Evolutionary conservation across 768 basidiomycete species (phyloP), one percentile per base, ranked within the genome.

Genomic region (Auriculariales sp.): DNA sequence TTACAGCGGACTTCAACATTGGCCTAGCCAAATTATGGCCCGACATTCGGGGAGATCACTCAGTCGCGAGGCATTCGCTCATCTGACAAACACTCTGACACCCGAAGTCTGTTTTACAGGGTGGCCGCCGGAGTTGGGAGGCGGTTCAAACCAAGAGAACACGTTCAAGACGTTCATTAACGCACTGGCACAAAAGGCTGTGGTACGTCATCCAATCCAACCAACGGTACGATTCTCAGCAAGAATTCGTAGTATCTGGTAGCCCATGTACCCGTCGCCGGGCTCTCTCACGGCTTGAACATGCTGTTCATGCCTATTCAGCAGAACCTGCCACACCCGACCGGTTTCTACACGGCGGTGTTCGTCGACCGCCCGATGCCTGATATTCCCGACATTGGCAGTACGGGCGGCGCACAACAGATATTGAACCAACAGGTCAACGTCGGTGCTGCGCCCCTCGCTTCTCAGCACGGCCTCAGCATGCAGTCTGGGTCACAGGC

Each of bases 221-320:
- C 12, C 2, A 19, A n/a, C 15, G 9, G 35, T 29, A 36, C 11
- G 31, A 46, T 28, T 25, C 51, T 44, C 55, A 19, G 57, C 52
- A 2, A 24, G 6, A 9, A 11, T 35, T 79, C 15, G 62, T 70
- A 4, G 66, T 70, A n/a, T 79, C 78, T 75, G 62, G 60, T 15
- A 59, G 66, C 9, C 69, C 71, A 1, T 63, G 60, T 53, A 24
- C 36, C 49, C 15, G 32, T 53, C 11, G 14, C 32, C 10, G 52
- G 48, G 11, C 75, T 73, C 0, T 57, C 53, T 19, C 61, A 64
- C n/a, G 68, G 69, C 27, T 67, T 66, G 24, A 74, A 72, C 36
- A 64, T 73, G 1, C 58, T 81, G 10, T 59, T 81, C 19, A 75
- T 81, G 52, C 60, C 72, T 1, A 49, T 66, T 15, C 53, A 55